Conservation (phyloP, 2,329 filamentous ascomycete species). For the Magnaporthales sp. region DNA sequence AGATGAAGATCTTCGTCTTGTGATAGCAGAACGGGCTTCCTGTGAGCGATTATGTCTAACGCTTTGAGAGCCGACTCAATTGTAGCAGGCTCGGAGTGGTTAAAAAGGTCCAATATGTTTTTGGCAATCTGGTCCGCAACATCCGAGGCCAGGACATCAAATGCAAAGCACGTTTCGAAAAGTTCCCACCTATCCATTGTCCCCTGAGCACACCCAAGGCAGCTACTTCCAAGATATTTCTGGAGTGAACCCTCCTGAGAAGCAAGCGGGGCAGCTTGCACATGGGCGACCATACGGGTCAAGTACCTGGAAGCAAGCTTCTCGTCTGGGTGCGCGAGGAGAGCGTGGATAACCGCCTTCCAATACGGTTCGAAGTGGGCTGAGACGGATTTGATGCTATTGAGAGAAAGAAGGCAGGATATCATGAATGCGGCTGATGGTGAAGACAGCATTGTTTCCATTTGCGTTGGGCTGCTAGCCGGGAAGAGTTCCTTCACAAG, state of each 20-base stretch:
- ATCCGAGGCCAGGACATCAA: constrained; percentile 27
- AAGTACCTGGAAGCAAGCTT: constrained; percentile 25
- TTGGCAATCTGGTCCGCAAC: constrained; percentile 20
- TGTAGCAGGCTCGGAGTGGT: constrained; percentile 10
- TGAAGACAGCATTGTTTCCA: constrained; percentile 54
- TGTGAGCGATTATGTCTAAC: constrained; percentile 38
- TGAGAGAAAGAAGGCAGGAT: constrained; percentile 52
- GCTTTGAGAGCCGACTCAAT: constrained; percentile 28
- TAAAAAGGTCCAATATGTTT: constrained; percentile 18
- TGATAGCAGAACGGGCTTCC: constrained; percentile 33
- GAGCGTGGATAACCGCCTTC: constrained; percentile 31
- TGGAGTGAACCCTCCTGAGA: constrained; percentile 34
- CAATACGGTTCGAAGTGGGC: constrained; percentile 32
- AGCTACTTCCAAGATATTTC: constrained; percentile 31
- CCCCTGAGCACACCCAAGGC: constrained; percentile 27
- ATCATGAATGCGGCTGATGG: constrained; percentile 60
- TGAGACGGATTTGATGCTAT: constrained; percentile 29
- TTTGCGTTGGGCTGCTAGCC: constrained; percentile 43
- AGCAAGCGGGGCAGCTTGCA: constrained; percentile 28
- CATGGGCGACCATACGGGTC: constrained; percentile 36
- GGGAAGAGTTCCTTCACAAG: constrained; percentile 34
- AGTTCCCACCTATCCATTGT: constrained; percentile 31
- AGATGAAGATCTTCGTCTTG: constrained; percentile 37
- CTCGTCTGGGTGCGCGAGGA: constrained; percentile 26
- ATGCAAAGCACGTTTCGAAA: constrained; percentile 37